Evolutionary conservation across 768 basidiomycete genomes (phyloP), one percentile per base, ranked within the genome.

Genomic region (Mrakia blollopis): DNA sequence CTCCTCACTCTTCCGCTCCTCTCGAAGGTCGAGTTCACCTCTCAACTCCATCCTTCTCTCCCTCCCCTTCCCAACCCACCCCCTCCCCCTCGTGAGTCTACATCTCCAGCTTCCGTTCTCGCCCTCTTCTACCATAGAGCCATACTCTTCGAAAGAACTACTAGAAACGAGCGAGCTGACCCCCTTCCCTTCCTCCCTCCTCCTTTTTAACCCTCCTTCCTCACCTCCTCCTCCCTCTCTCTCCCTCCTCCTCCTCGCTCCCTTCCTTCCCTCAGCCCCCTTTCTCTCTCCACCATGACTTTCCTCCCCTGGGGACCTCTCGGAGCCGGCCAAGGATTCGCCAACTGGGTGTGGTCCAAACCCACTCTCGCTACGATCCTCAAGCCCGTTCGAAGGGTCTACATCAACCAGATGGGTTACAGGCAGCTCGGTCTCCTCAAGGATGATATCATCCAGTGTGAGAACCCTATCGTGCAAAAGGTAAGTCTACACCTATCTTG

Each of bases 391-490:
- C 92, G 94, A 11, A 86, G 88, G 80, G 91, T 90, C 88, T 98
- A 97, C 82, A 90, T 90, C 80, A 83, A 91, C 83, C 85, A 90
- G 73, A 84, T 90, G 54, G 94, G 95, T 57, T 92, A 94, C 87
- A 88, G 96, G 80, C 87, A 89, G 81, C 87, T 92, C 81, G 96
- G 96, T 80, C 88, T 98, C 85, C 89, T 88, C 82, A 95, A 97
- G 83, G 96, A 99, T 84, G 96, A 99, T 87, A 89, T 99, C 82
- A 86, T 96, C 79, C 85, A 90, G 73, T 92, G 93, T 83, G 94
- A 95, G 84, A 87, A 88, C 77, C 85, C 86, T 14, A 87, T 89
- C 75, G 92, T 94, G 30, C 90, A 95, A 84, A 87, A 90, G 85
- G 94, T 92, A 81, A 78, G 88, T 21, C 10, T 18, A 32, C 72